phyloP scores from a whole-genome alignment of 352 stramenopile species.

The Globisporangium recalcitrans region DNA sequence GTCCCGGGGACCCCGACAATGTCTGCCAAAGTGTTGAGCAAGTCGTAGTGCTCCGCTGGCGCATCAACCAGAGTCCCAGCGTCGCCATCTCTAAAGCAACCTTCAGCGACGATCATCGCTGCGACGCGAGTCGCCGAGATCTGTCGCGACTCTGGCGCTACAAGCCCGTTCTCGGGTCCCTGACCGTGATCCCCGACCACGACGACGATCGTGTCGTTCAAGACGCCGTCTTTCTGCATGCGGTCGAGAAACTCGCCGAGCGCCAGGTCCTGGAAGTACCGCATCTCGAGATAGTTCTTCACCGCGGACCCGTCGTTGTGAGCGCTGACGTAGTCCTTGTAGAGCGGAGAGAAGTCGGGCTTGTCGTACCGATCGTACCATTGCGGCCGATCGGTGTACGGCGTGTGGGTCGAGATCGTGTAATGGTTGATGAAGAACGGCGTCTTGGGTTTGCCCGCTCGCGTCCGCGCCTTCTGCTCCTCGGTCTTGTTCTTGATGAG shows the following conservation, averaged over 20 bases:
- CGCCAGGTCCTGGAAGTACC: slow-evolving; percentile 43
- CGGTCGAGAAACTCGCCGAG: slow-evolving; percentile 49
- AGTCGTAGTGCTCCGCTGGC: slow-evolving; percentile 32
- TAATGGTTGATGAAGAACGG: slow-evolving; percentile 53
- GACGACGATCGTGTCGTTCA: slow-evolving; percentile 56
- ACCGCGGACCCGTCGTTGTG: slow-evolving; percentile 14
- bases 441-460: slow-evolving; percentile 22
- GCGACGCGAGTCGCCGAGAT: slow-evolving; percentile 27
- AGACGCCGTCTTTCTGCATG: slow-evolving; percentile 32
- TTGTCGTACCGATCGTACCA: slow-evolving; percentile 27
- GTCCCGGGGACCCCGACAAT: slow-evolving; percentile 30
- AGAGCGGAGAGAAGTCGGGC: slow-evolving; percentile 35
- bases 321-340: slow-evolving; percentile 16
- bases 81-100: slow-evolving; percentile 18
- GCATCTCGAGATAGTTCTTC: slow-evolving; percentile 36
- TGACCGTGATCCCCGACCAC: slow-evolving; percentile 48
- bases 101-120: slow-evolving; percentile 30
- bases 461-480: slow-evolving; percentile 25
- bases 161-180: slow-evolving; percentile 29
- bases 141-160: slow-evolving; percentile 28
- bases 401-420: slow-evolving; percentile 52
- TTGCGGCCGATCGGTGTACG: slow-evolving; percentile 28
- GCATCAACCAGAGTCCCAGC: slow-evolving; percentile 27
- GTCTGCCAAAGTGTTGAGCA: slow-evolving; percentile 37
- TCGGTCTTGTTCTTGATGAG: slow-evolving; percentile 42